These are phyloP conservation scores for Russula sp. DNA, from an alignment of 768 basidiomycete genomes.

Conservation along the genomic window DNA sequence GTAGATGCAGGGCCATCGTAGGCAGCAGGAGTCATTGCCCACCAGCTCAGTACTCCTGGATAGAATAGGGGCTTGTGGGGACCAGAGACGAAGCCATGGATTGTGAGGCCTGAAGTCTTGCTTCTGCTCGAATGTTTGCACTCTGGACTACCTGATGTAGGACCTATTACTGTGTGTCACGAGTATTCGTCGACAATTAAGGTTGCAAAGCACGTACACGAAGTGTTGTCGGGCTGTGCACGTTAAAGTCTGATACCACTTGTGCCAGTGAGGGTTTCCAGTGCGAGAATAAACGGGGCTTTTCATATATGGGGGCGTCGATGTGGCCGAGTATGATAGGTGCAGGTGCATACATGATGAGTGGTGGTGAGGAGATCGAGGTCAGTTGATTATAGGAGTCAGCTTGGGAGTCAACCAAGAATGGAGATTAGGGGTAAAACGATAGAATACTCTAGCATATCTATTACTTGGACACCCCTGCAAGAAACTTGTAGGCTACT, in stretches of 20 bases:
- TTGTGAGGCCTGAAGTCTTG: conserved; percentile 9
- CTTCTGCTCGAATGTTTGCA: conserved; percentile 10
- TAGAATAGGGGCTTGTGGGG: not conserved
- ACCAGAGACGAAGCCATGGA: not conserved
- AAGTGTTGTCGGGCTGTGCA: conserved; percentile 1
- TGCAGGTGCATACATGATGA: not conserved
- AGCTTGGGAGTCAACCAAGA: conserved; percentile 6
- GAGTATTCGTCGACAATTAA: not conserved
- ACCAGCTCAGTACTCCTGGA: not conserved
- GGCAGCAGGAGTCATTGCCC: too few species aligned
- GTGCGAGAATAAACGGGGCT: conserved; percentile 18
- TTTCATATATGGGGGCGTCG: not conserved
- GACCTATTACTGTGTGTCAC: conserved; percentile 1
- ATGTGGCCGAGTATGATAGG: not conserved
- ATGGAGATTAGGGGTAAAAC: conserved; percentile 19
- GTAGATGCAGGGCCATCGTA: too few species aligned
- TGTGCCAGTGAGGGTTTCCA: conserved; percentile 21
- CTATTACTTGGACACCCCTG: too few species aligned
- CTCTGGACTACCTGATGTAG: conserved; percentile 16
- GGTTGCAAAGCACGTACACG: not conserved
- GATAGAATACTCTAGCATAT: too few species aligned
- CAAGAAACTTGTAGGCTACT: too few species aligned
- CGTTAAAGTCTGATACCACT: not conserved
- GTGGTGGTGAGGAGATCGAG: not conserved
- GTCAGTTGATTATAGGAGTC: not conserved